Conservation (phyloP, 768 basidiomycete species). For the Boletales sp. region DNA sequence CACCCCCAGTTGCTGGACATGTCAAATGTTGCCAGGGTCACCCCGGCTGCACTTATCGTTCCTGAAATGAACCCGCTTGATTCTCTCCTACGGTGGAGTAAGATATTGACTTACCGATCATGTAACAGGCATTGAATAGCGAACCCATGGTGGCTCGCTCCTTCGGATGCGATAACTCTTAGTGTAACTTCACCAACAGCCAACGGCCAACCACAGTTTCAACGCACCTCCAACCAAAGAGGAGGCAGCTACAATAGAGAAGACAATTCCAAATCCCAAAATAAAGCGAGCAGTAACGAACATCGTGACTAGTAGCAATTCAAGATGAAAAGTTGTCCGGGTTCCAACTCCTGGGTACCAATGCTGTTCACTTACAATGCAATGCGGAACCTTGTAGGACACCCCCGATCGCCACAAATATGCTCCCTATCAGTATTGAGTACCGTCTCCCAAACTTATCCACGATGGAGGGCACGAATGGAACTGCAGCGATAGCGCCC, state of each 20-base stretch:
- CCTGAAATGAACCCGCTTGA: not conserved
- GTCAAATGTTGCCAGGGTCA: slow-evolving; percentile 60
- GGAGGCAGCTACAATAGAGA: not conserved
- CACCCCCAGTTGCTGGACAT: slow-evolving; percentile 59
- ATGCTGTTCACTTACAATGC: slow-evolving; percentile 12
- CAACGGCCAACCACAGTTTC: not conserved
- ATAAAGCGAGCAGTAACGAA: not conserved
- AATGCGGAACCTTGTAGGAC: not conserved
- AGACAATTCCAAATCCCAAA: not conserved
- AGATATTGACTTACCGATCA: slow-evolving; percentile 1
- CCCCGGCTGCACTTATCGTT: slow-evolving; percentile 38
- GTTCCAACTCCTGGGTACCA: not conserved
- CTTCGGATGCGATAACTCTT: slow-evolving; percentile 11
- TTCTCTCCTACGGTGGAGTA: too few species aligned
- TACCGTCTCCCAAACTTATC: not conserved
- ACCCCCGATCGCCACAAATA: not conserved
- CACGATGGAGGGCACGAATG: not conserved
- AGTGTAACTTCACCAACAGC: slow-evolving; percentile 2
- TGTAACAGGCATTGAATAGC: not conserved
- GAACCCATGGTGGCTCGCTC: slow-evolving; percentile 4
- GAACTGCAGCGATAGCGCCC: not conserved
- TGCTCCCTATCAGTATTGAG: not conserved
- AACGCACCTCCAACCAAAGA: not conserved
- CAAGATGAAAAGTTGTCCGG: not conserved
- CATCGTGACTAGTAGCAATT: not conserved